Evolutionary conservation across 2,329 filamentous ascomycete genomes (phyloP).

Genomic region (Stromatinia cepivora): DNA sequence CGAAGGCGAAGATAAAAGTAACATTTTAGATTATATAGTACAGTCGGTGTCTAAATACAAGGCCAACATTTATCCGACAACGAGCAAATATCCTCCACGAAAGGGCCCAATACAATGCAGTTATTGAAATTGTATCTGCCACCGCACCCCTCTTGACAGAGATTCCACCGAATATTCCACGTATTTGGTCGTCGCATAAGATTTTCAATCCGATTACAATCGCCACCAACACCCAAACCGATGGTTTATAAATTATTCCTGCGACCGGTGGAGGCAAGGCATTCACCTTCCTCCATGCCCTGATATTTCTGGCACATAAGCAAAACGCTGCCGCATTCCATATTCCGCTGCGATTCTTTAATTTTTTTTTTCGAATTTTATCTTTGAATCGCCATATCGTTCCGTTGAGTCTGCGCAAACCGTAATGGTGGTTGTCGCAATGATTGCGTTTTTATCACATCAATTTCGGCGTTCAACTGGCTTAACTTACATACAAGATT

Average conservation of each 20-base stretch:
- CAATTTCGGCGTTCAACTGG: background rate
- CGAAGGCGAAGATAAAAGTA: slow-evolving; percentile 8
- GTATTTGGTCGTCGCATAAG: background rate
- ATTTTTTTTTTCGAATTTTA: too few relatives aligned
- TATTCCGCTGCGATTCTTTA: background rate
- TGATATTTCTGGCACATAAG: background rate
- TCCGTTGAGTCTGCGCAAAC: background rate
- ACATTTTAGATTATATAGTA: slow-evolving; percentile 16
- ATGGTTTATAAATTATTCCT: background rate
- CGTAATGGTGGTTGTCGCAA: background rate
- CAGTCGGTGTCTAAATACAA: background rate
- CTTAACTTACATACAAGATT: background rate
- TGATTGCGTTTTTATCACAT: background rate
- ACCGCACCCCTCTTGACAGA: background rate
- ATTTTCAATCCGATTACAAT: too few relatives aligned
- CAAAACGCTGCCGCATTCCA: background rate
- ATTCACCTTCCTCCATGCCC: background rate
- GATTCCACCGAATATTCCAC: background rate
- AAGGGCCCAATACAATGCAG: background rate
- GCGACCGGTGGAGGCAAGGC: background rate
- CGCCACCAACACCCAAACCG: background rate
- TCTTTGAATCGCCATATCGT: background rate
- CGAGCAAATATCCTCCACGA: background rate
- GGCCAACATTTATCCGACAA: background rate
- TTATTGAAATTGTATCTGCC: background rate